phyloP scores from a whole-genome alignment of 352 stramenopile species.

The Pythium periplocum region DNA sequence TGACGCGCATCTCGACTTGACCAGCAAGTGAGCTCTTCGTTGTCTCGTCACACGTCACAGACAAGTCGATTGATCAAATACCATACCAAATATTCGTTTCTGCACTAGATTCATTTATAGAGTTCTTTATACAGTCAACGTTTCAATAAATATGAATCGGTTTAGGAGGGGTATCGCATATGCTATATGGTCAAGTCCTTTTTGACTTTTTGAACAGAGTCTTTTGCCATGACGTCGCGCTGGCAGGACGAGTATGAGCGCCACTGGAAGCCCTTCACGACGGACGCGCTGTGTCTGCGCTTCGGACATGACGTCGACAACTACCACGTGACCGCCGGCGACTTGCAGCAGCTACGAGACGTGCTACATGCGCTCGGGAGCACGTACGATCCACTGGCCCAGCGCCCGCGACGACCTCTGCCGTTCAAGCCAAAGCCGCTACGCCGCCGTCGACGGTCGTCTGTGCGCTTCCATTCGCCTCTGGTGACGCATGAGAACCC shows the following conservation, averaged over 20 bases:
- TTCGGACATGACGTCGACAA: slow-evolving; percentile 30
- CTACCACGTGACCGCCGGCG: slow-evolving; percentile 21
- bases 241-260: slow-evolving; percentile 69
- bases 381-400: slow-evolving; percentile 13
- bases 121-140: no score
- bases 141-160: no score
- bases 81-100: no score
- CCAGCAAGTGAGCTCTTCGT: no score
- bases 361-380: slow-evolving; percentile 26
- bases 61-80: no score
- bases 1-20: no score
- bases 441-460: slow-evolving; percentile 6
- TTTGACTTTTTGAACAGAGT: no score
- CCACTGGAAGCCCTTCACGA: slow-evolving; percentile 44
- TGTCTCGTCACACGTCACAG: no score
- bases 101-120: no score
- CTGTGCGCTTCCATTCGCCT: slow-evolving; percentile 19
- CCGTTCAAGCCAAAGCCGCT: not conserved
- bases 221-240: not conserved
- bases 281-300: slow-evolving; percentile 21
- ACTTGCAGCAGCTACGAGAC: slow-evolving; percentile 34
- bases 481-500: not conserved
- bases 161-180: no score
- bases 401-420: not conserved
- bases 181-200: no score